These are phyloP conservation scores for Elaphomyces granulatus DNA, from an alignment of 495 filamentous ascomycete genomes.

Conservation along the genomic window DNA sequence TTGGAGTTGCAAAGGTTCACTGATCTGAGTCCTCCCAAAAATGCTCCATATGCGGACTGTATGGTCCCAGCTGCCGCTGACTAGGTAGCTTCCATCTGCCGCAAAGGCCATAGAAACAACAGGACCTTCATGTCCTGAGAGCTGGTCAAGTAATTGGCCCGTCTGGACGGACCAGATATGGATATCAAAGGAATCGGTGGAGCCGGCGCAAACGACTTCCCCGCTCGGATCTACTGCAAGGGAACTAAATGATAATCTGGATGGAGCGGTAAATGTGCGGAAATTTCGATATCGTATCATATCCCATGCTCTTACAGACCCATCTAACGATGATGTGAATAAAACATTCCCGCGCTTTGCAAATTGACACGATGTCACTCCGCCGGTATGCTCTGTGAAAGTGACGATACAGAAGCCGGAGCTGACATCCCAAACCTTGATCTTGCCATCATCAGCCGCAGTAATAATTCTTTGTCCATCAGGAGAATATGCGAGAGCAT, in stretches of 20 bases:
- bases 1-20: conserved; percentile 79
- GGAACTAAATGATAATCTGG: conserved; percentile 78
- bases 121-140: conserved; percentile 88
- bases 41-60: conserved; percentile 93
- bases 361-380: conserved; percentile 91
- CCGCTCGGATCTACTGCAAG: conserved; percentile 93
- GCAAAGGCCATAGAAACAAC: conserved; percentile 78
- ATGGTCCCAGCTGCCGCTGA: conserved; percentile 89
- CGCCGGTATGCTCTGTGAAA: conserved; percentile 91
- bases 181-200: conserved; percentile 89
- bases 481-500: conserved; percentile 80
- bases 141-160: conserved; percentile 79
- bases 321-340: conserved; percentile 88
- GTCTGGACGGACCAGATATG: conserved; percentile 98
- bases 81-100: conserved; percentile 64
- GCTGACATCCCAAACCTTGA: conserved; percentile 94
- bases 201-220: conserved; percentile 89
- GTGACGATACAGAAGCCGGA: conserved; percentile 97
- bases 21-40: conserved; percentile 84
- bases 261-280: conserved; percentile 87
- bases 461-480: conserved; percentile 89
- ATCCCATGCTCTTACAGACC: conserved; percentile 92
- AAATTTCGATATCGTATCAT: conserved; percentile 93
- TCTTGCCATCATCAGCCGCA: conserved; percentile 86
- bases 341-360: conserved; percentile 87